These are phyloP conservation scores for Purshia tridentata DNA, from an alignment of 306 rosid genomes.

Conservation along the genomic window DNA sequence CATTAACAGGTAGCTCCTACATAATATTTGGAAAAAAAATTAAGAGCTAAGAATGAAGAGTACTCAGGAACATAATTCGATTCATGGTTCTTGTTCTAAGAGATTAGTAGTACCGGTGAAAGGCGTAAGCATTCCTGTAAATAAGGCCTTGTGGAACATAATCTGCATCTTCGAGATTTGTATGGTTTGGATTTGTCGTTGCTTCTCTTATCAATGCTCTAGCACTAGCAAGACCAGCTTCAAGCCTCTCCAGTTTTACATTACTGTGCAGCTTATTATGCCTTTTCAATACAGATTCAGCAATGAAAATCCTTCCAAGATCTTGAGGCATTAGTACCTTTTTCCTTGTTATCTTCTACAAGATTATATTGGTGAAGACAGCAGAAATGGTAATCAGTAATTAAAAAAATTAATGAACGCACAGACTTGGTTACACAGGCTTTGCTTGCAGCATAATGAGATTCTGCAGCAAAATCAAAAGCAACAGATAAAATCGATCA, in stretches of 20 bases:
- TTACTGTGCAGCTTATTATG: constrained; percentile 11
- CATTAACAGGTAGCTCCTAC: constrained; percentile 58
- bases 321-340: not conserved
- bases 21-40: not conserved
- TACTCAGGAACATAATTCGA: too few species aligned
- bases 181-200: constrained; percentile 8
- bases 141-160: constrained; percentile 45
- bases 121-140: constrained; percentile 46
- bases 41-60: not conserved
- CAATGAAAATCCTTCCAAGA: not conserved
- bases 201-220: constrained; percentile 55
- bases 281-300: not conserved
- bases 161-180: constrained; percentile 32
- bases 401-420: too few species aligned
- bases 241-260: constrained; percentile 41
- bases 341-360: not conserved
- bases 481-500: not conserved
- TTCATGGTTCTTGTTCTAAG: not conserved
- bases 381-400: too few species aligned
- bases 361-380: not conserved
- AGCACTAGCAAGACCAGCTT: constrained; percentile 47
- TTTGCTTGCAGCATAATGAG: not conserved
- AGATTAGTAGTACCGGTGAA: constrained; percentile 39
- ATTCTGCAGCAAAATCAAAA: not conserved
- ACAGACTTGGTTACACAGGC: not conserved